Evolutionary conservation across 768 basidiomycete genomes (phyloP).

Genomic region (Saitozyma sp.): DNA sequence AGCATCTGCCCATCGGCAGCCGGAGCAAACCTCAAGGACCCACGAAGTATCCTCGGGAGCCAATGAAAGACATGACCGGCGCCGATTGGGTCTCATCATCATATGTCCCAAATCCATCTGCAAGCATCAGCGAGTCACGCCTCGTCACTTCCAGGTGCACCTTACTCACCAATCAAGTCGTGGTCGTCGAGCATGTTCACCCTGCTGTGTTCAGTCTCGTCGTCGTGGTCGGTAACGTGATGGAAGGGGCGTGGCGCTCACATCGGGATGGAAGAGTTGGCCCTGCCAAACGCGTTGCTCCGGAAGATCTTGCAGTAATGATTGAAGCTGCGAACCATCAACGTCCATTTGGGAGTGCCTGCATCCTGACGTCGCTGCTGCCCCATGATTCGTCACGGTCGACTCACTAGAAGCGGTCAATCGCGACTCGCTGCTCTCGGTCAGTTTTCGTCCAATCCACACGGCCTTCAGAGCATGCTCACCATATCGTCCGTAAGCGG

Average conservation of each 20-base stretch:
- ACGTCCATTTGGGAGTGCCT: too few species aligned
- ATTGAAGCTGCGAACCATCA: constrained; percentile 63
- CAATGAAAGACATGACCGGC: constrained; percentile 62
- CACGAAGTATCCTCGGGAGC: constrained; percentile 75
- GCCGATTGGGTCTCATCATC: constrained; percentile 45
- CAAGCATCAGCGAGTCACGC: constrained; percentile 3
- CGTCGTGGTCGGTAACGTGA: neutral
- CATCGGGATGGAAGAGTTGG: constrained; percentile 84
- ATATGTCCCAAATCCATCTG: constrained; percentile 45
- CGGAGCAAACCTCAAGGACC: neutral
- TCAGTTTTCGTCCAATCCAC: neutral
- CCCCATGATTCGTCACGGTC: neutral
- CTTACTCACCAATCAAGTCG: constrained; percentile 49
- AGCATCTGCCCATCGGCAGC: constrained; percentile 51
- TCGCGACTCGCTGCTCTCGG: constrained; percentile 58
- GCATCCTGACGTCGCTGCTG: too few species aligned
- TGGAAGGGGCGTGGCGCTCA: constrained; percentile 3
- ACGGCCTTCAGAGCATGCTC: constrained; percentile 1
- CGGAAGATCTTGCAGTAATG: constrained; percentile 87
- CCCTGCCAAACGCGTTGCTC: constrained; percentile 82
- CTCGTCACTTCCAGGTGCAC: constrained; percentile 51
- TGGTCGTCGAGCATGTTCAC: constrained; percentile 57
- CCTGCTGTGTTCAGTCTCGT: constrained; percentile 6
- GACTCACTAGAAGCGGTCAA: constrained; percentile 63
- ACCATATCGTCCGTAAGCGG: constrained; percentile 70